phyloP scores from a whole-genome alignment of 2,329 filamentous ascomycete genomes.

The Trichoderma sp. region DNA sequence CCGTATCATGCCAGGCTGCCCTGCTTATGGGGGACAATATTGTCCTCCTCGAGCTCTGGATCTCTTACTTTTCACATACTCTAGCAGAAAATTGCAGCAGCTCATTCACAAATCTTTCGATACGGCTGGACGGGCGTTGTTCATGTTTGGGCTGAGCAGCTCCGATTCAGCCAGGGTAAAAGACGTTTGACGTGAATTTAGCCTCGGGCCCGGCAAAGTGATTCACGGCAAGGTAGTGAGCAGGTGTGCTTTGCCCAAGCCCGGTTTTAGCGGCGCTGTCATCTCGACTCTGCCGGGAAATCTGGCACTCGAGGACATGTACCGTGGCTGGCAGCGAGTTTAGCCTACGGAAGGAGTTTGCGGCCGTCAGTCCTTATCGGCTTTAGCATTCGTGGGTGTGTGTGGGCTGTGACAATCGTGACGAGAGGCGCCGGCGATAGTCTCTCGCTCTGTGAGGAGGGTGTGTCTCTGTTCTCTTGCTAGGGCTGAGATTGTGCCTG shows the following conservation, averaged over 20 bases:
- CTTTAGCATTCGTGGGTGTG: neutral
- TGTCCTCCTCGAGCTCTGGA: neutral
- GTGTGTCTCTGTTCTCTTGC: neutral
- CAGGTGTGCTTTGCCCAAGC: neutral
- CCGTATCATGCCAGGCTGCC: neutral
- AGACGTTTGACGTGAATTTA: slow-evolving; percentile 7
- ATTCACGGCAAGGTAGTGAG: too few relatives aligned
- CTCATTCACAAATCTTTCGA: neutral
- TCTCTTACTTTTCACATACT: neutral
- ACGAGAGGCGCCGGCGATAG: neutral
- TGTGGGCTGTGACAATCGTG: neutral
- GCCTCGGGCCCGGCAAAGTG: slow-evolving; percentile 15
- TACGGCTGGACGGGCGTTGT: too few relatives aligned
- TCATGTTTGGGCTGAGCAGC: too few relatives aligned
- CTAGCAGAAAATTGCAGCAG: neutral
- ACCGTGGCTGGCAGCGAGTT: neutral
- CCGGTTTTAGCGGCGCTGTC: neutral
- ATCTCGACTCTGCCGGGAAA: slow-evolving; percentile 1
- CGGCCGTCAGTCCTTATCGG: neutral
- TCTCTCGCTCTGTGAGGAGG: neutral
- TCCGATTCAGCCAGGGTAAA: neutral
- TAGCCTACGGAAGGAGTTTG: neutral
- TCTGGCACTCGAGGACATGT: neutral
- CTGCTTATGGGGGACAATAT: neutral
- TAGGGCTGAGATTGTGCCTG: neutral